Evolutionary conservation across 2,329 filamentous ascomycete genomes (phyloP).

Genomic region (Diplodia mutila): DNA sequence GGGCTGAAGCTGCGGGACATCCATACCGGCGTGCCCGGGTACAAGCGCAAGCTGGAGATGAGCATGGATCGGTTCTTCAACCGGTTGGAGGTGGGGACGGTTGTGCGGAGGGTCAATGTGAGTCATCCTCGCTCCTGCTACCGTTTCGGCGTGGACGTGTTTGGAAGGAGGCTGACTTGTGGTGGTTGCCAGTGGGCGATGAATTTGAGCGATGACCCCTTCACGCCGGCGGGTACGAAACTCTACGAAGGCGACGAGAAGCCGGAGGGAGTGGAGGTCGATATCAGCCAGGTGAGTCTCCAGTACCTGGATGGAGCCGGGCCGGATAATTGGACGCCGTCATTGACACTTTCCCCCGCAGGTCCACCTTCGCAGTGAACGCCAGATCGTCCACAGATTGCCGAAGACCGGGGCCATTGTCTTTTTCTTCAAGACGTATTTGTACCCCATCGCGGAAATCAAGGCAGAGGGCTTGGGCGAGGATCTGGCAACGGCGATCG

Average conservation of each 20-base stretch:
- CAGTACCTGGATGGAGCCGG: neutral
- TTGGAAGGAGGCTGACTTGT: neutral
- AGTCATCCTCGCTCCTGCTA: no score
- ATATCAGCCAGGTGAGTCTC: neutral
- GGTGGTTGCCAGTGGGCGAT: neutral
- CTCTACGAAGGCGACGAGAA: neutral
- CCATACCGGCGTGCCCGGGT: neutral
- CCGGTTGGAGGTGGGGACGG: neutral
- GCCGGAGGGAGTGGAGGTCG: neutral
- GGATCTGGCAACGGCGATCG: slow-evolving; percentile 60
- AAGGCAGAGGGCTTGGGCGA: slow-evolving; percentile 61
- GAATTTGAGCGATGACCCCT: neutral
- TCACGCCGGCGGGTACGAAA: neutral
- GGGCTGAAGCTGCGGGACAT: neutral
- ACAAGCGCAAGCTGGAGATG: neutral
- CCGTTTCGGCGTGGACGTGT: no score
- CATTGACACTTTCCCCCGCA: neutral
- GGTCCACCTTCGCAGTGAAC: neutral
- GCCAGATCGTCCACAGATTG: neutral
- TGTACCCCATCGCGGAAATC: slow-evolving; percentile 59
- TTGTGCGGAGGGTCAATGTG: neutral
- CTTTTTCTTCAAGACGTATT: slow-evolving; percentile 67
- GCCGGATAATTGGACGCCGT: neutral
- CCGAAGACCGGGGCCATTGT: neutral
- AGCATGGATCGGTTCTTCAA: neutral